Percentiles rank a stretch among this genome's conserved stretches.
Conservation (phyloP, 108 stramenopile genomes). For the Skeletonema grethae region DNA sequence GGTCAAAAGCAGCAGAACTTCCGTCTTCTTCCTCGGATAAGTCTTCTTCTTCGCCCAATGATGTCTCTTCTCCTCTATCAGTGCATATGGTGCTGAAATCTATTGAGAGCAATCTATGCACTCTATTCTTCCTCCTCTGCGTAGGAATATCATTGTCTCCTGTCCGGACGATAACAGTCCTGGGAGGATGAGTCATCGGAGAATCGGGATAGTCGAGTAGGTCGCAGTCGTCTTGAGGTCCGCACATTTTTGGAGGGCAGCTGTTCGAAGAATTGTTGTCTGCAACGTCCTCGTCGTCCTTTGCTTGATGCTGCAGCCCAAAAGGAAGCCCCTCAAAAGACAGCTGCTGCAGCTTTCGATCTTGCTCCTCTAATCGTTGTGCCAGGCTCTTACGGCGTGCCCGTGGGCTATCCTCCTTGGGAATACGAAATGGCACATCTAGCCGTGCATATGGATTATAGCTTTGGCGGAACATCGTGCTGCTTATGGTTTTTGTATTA, state of each 20-base stretch:
- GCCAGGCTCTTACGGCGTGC: neutral
- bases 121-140: neutral
- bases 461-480: neutral
- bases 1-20: neutral
- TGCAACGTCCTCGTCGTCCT: neutral
- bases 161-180: neutral
- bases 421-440: neutral
- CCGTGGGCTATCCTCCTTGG: neutral
- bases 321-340: neutral
- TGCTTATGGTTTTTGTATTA: neutral
- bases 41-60: neutral
- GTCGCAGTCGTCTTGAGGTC: neutral
- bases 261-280: neutral
- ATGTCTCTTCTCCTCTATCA: neutral
- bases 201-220: neutral
- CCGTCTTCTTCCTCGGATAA: neutral
- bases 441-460: neutral
- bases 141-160: neutral
- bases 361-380: neutral
- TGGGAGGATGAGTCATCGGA: neutral
- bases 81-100: conserved; percentile 4
- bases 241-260: neutral
- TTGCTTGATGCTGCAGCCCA: neutral
- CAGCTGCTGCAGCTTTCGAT: neutral
- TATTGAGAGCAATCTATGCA: neutral